Percentiles rank a stretch among this genome's conserved stretches.
Evolutionary conservation across 331 rosid species (phyloP).

Genomic region (Rosa hybrid): DNA sequence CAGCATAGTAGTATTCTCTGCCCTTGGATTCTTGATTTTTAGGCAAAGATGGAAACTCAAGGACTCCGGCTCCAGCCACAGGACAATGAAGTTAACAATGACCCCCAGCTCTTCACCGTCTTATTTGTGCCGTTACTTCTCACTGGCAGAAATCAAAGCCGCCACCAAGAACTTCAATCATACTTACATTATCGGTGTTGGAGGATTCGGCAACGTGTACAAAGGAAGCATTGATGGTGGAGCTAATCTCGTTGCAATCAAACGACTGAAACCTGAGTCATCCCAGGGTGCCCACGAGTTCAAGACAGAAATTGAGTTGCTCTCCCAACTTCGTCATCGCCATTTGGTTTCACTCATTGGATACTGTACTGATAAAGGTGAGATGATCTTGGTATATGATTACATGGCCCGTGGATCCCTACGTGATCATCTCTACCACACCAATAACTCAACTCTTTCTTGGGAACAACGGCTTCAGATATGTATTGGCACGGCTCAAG

Average conservation of each 20-base stretch:
- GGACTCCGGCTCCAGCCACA: background rate
- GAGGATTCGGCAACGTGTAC: slow-evolving; percentile 26
- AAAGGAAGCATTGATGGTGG: slow-evolving; percentile 4
- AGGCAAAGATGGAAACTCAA: background rate
- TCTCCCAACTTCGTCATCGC: slow-evolving; percentile 29
- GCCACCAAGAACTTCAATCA: slow-evolving; percentile 20
- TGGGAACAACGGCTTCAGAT: slow-evolving; percentile 33
- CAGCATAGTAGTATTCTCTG: slow-evolving; percentile 5
- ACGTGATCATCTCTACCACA: slow-evolving; percentile 21
- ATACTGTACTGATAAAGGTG: slow-evolving; percentile 12
- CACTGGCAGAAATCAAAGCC: background rate
- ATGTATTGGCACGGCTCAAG: slow-evolving; percentile 26
- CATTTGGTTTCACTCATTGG: slow-evolving; percentile 26
- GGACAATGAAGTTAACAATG: background rate
- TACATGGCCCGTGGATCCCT: slow-evolving; percentile 21
- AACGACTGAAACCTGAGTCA: slow-evolving; percentile 25
- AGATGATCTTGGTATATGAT: slow-evolving; percentile 30
- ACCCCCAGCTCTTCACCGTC: background rate
- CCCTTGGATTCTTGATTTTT: slow-evolving; percentile 21
- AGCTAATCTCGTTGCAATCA: slow-evolving; percentile 1
- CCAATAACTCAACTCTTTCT: slow-evolving; percentile 12
- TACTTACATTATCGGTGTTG: background rate
- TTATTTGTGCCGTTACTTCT: slow-evolving; percentile 27
- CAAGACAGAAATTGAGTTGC: slow-evolving; percentile 23
- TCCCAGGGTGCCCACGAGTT: slow-evolving; percentile 25